Conservation (phyloP, 176 grass and related monocot genomes). For the Typha latifolia region DNA sequence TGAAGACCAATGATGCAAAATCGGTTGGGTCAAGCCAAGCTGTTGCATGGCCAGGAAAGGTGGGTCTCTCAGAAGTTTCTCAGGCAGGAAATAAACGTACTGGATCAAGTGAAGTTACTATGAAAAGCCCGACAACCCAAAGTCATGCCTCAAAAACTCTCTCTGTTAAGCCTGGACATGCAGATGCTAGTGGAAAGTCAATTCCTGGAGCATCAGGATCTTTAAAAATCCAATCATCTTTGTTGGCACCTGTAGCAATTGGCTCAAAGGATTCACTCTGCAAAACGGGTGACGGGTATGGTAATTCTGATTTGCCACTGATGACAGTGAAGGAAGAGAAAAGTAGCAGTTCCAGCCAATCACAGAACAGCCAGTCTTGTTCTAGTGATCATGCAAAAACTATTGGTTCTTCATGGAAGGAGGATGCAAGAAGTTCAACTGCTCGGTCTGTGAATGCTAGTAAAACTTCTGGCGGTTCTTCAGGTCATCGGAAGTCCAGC, state of each 20-base stretch:
- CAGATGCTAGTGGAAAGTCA: constrained; percentile 30
- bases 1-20: constrained; percentile 82
- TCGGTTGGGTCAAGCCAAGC: constrained; percentile 38
- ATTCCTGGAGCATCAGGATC: constrained; percentile 10
- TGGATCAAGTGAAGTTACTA: constrained; percentile 42
- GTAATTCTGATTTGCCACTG: constrained; percentile 24
- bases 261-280: constrained; percentile 30
- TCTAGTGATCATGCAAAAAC: constrained; percentile 74
- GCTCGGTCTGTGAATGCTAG: constrained; percentile 50
- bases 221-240: constrained; percentile 30
- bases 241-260: constrained; percentile 11
- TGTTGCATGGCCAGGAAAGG: constrained; percentile 59
- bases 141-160: constrained; percentile 38
- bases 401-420: constrained; percentile 47
- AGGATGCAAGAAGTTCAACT: constrained; percentile 75
- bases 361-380: constrained; percentile 75
- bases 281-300: constrained; percentile 30
- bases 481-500: constrained; percentile 42
- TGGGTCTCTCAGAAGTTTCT: constrained; percentile 53
- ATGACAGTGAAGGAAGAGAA: constrained; percentile 66
- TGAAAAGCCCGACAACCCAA: constrained; percentile 32
- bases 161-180: constrained; percentile 28
- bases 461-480: constrained; percentile 50
- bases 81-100: constrained; percentile 55
- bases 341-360: constrained; percentile 89